Percentiles rank a stretch among this genome's conserved stretches.
Evolutionary conservation across 225 moss, liverwort and hornwort genomes (phyloP).

Genomic region (Thuidium tamariscinum): DNA sequence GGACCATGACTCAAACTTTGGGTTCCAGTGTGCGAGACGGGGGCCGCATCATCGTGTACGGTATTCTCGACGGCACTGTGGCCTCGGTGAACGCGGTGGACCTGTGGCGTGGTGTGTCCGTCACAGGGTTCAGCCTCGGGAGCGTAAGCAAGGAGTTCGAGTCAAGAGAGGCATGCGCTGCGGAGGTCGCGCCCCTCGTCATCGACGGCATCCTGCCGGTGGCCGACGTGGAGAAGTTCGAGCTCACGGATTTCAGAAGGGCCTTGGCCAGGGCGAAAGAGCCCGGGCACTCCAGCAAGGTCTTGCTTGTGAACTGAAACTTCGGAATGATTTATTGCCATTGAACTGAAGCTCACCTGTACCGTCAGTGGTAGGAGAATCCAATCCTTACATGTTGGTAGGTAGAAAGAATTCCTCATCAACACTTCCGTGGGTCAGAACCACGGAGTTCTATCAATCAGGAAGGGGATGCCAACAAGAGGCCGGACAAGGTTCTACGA

Average conservation of each 20-base stretch:
- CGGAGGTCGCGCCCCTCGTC: not conserved
- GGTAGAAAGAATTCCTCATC: not conserved
- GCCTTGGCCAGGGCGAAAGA: not conserved
- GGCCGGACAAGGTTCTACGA: not conserved
- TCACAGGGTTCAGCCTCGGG: not conserved
- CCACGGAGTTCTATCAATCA: not conserved
- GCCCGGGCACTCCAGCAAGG: not conserved
- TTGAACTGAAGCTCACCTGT: too few relatives aligned
- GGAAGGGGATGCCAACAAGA: not conserved
- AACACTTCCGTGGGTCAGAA: not conserved
- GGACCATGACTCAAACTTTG: not conserved
- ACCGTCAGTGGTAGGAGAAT: not conserved
- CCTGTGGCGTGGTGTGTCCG: not conserved
- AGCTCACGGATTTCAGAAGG: not conserved
- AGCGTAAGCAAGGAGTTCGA: rapidly evolving
- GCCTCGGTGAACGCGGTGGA: not conserved
- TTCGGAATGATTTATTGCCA: too few relatives aligned
- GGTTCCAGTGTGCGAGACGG: not conserved
- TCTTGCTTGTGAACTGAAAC: not conserved
- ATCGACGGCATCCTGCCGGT: not conserved
- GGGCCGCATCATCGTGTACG: not conserved
- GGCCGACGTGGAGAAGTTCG: not conserved
- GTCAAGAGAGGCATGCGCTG: not conserved
- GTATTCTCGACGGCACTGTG: not conserved
- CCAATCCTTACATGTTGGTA: not conserved